phyloP scores from a whole-genome alignment of 768 basidiomycete species.

The Auricularia sp. region DNA sequence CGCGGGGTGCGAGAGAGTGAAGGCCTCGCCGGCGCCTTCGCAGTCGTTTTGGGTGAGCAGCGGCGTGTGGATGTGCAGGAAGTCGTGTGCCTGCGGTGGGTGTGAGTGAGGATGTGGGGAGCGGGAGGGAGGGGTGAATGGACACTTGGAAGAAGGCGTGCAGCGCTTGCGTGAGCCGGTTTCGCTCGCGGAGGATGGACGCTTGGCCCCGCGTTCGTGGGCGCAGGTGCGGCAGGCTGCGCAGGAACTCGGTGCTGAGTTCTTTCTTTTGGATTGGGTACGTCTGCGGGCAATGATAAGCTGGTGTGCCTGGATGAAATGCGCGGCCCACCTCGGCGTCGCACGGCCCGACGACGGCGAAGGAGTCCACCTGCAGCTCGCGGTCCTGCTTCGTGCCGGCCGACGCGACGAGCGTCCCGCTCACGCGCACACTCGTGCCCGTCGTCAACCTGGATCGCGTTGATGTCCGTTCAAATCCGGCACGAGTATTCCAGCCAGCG shows the following conservation, averaged over 20 bases:
- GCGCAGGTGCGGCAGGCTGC: slow-evolving; percentile 83
- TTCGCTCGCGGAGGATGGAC: slow-evolving; percentile 66
- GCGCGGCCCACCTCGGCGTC: slow-evolving; percentile 36
- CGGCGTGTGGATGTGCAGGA: slow-evolving; percentile 72
- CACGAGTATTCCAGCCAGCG: neutral
- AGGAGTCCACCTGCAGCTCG: slow-evolving; percentile 40
- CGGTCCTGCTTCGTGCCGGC: slow-evolving; percentile 39
- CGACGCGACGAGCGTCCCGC: slow-evolving; percentile 36
- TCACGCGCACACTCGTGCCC: slow-evolving; percentile 45
- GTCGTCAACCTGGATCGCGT: slow-evolving; percentile 31
- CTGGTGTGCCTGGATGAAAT: too few relatives aligned
- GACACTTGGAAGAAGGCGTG: slow-evolving; percentile 64
- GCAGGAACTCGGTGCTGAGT: slow-evolving; percentile 65
- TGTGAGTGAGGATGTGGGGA: neutral
- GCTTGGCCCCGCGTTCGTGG: slow-evolving; percentile 63
- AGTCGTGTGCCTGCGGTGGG: slow-evolving; percentile 54
- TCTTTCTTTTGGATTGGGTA: slow-evolving; percentile 92
- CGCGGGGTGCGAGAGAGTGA: slow-evolving; percentile 36
- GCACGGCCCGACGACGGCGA: slow-evolving; percentile 45
- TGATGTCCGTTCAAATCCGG: too few relatives aligned
- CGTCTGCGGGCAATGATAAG: slow-evolving; percentile 28
- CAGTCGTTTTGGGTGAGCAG: slow-evolving; percentile 86
- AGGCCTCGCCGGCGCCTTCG: slow-evolving; percentile 93
- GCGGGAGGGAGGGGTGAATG: neutral
- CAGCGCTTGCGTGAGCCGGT: slow-evolving; percentile 44